Percentiles rank a stretch among this genome's conserved stretches.
These are phyloP conservation scores for Scheffersomyces spartinae DNA, from an alignment of 805 yeast species.

Conservation along the genomic window DNA sequence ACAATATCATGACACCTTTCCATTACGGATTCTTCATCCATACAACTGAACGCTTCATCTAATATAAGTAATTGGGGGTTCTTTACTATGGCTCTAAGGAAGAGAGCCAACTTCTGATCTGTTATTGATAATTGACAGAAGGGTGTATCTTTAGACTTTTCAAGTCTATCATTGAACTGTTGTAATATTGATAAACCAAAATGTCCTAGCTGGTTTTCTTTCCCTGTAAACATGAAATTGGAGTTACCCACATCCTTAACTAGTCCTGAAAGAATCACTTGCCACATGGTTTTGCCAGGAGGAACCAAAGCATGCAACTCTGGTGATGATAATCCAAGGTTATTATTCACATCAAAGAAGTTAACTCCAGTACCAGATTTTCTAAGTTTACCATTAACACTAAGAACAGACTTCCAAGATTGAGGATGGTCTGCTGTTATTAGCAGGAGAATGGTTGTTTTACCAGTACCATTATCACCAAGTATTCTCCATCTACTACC, in stretches of 20 bases:
- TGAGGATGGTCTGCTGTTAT: slow-evolving; percentile 95
- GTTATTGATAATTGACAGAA: slow-evolving; percentile 53
- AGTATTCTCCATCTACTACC: slow-evolving; percentile 84
- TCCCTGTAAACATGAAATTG: slow-evolving; percentile 36
- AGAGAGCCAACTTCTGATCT: slow-evolving; percentile 67
- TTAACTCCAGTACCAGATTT: slow-evolving; percentile 60
- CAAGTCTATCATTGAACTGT: slow-evolving; percentile 18
- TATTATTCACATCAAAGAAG: slow-evolving; percentile 66
- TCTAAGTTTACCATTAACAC: slow-evolving; percentile 54
- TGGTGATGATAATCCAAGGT: slow-evolving; percentile 85
- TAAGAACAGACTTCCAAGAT: slow-evolving; percentile 70
- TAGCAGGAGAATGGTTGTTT: slow-evolving; percentile 75
- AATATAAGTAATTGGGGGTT: slow-evolving; percentile 68
- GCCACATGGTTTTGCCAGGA: slow-evolving; percentile 32
- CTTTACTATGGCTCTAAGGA: slow-evolving; percentile 68
- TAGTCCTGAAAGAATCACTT: slow-evolving; percentile 65
- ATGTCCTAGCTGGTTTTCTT: slow-evolving; percentile 5
- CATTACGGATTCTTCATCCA: too few relatives aligned
- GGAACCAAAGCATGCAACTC: slow-evolving; percentile 89
- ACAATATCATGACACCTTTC: too few relatives aligned
- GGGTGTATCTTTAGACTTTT: slow-evolving; percentile 17
- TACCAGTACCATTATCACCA: slow-evolving; percentile 90
- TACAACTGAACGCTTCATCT: slow-evolving; percentile 90
- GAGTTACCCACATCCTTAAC: slow-evolving; percentile 46
- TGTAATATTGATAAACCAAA: slow-evolving; percentile 10